Evolutionary conservation across 345 rosid species (phyloP).

Genomic region (Eucalyptus virginea): DNA sequence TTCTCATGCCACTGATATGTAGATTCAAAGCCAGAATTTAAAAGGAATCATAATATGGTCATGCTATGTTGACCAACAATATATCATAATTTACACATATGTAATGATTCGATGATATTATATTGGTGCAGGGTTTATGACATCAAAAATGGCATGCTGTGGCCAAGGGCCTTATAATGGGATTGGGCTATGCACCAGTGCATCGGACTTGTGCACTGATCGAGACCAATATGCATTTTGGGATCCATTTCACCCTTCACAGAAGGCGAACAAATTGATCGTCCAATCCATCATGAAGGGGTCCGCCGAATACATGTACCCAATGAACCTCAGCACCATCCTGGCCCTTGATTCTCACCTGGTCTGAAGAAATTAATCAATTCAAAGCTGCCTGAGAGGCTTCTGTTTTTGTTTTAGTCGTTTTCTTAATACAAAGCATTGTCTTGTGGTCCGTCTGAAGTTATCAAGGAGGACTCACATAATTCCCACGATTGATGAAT

Average conservation of each 20-base stretch:
- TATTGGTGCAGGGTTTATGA: slow-evolving; percentile 43
- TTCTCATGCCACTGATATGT: background rate
- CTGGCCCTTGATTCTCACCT: slow-evolving; percentile 37
- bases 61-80: background rate
- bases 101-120: background rate
- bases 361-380: background rate
- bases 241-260: slow-evolving; percentile 81
- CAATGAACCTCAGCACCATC: slow-evolving; percentile 69
- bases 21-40: background rate
- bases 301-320: slow-evolving; percentile 41
- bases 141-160: slow-evolving; percentile 70
- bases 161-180: slow-evolving; percentile 87
- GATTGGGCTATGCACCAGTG: slow-evolving; percentile 54
- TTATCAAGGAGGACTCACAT: background rate
- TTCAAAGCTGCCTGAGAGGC: background rate
- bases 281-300: slow-evolving; percentile 43
- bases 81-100: background rate
- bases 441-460: background rate
- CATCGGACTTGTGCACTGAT: slow-evolving; percentile 62
- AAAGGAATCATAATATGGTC: background rate
- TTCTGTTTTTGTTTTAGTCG: background rate
- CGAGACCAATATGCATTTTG: slow-evolving; percentile 59
- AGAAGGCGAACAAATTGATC: slow-evolving; percentile 49
- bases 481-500: background rate
- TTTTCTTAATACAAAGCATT: background rate